Evolutionary conservation across 306 rosid species (phyloP), one percentile per base, ranked within the genome.

Genomic region (Rubus idaeus): DNA sequence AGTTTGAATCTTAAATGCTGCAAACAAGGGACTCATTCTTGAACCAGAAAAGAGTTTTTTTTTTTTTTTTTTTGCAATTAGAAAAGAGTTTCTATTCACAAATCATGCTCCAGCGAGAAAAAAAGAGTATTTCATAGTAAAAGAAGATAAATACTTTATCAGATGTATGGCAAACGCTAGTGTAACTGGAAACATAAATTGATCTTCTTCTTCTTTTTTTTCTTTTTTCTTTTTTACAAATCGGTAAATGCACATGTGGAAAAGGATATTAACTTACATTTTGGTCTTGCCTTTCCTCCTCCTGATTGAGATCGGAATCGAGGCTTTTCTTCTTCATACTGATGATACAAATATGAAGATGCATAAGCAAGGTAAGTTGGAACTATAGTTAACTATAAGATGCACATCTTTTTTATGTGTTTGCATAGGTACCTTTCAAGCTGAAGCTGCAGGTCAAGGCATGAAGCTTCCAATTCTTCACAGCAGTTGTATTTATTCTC

Each of bases 371-470:
- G 49, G 49, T 62, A 13, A 62, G 68, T 10, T 42, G 51, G 80
- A 55, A 18, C 17, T 18, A 44, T 21, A 18, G 23, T n/a, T 10
- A 62, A 62, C 68, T 35, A 62, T 62, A 35, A 42, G 20, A 56
- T 20, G 1, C 26, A 20, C 6, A 0, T 9, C 3, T 8, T 20
- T 4, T 8, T 56, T 77, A 65, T 44, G 67, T 71, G 58, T 66
- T 14, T 71, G 72, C 62, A 47, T 74, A 55, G 6, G 80, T 81
- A 94, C 98, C 98, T 90, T 88, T 85, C 89, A 62, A 90, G 86
- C 84, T 83, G 97, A 79, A 90, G 96, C 79, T 89, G 97, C 60
- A 87, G 81, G 81, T 94, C 98, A 84, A 89, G 81, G 71, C 89
- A 86, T 80, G 85, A 86, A 56, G 91, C 86, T 78, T 92, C 96